Percentiles rank a stretch among this genome's conserved stretches.
Conservation (phyloP, 2,329 filamentous ascomycete genomes). For the Pezizomycotina sp. region DNA sequence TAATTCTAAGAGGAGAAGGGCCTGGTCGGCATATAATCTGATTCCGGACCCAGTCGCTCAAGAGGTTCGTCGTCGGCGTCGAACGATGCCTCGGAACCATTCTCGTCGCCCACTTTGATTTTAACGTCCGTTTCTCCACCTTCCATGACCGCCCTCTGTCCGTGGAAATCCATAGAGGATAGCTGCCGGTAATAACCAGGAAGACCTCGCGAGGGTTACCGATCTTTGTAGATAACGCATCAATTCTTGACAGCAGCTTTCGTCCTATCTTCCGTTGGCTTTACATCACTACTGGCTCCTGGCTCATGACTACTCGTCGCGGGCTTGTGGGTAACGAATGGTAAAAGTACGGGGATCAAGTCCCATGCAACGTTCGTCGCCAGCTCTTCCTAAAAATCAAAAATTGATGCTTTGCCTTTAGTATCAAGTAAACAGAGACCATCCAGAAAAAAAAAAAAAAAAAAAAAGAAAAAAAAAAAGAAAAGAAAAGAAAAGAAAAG, state of each 20-base stretch:
- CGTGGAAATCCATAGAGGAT: conserved; percentile 13
- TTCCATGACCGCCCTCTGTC: too few species aligned
- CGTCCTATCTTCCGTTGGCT: too few species aligned
- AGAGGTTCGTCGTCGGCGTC: conserved; percentile 4
- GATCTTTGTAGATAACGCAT: conserved; percentile 7
- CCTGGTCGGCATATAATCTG: conserved; percentile 11
- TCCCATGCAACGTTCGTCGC: conserved; percentile 19
- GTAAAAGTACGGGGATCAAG: conserved; percentile 14
- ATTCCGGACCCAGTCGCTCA: conserved; percentile 10
- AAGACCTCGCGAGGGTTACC: conserved; percentile 18
- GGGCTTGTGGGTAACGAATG: conserved; percentile 13
- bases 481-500: too few species aligned
- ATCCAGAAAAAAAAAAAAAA: too few species aligned
- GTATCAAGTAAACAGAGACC: too few species aligned
- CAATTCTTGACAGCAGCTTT: conserved; percentile 14
- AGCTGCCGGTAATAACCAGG: conserved; percentile 11
- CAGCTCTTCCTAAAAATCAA: conserved; percentile 20
- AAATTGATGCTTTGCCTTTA: too few species aligned
- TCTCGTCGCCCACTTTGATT: conserved; percentile 11
- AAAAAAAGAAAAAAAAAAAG: too few species aligned
- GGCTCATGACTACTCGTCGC: conserved; percentile 9
- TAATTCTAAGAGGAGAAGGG: conserved; percentile 13
- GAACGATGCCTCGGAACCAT: conserved; percentile 8
- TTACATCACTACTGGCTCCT: too few species aligned
- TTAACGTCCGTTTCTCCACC: too few species aligned